Base-by-base conservation (phyloP, 352 stramenopile species). In the Pythium aristosporum region DNA sequence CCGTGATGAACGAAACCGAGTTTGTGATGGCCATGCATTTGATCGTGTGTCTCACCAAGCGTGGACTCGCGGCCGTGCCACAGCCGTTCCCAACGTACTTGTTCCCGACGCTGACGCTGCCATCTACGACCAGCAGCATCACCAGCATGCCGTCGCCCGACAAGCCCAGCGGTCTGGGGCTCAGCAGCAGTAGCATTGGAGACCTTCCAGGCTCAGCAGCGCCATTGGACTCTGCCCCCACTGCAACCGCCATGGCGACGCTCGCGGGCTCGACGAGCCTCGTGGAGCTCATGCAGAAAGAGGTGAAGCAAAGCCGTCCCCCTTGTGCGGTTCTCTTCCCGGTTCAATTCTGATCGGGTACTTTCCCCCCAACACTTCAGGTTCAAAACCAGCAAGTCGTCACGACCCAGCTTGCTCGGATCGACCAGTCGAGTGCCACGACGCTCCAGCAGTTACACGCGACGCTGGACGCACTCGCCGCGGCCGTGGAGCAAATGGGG, bases 41-140 rank as follows among this genome's bases (percentile, higher is more conserved):
- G 18, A 91, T 92, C 51, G 76, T 91, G 67, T 92, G 84, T 60
- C 79, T 84, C 54, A 90, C 84, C 25, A 90, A 90, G 63, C 81
- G 84, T 34, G 80, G 70, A 46, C 67, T 91, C n/a, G 61, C 64
- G 0, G 67, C 65, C 39, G 68, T 92, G 41, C 81, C 84, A 8
- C 32, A 65, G 13, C 65, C 54, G 4, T 87, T 91, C 43, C 80
- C 81, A 13, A 74, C 46, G 7, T 86, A 88, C 23, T 55, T 91
- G 37, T 92, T 92, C 64, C 80, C 82, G 7, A 79, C 75, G 9
- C 58, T 92, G 15, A 48, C 50, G 37, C 28, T 30, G 7, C 37
- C 52, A 2, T 39, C 34, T 25, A 30, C 64, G 23, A 55, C 18
- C n/a, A 46, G 16, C 16, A 55, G 64, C 4, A 77, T 79, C 60